Evolutionary conservation across 345 rosid genomes (phyloP).

Genomic region (Eutrema yunnanense): DNA sequence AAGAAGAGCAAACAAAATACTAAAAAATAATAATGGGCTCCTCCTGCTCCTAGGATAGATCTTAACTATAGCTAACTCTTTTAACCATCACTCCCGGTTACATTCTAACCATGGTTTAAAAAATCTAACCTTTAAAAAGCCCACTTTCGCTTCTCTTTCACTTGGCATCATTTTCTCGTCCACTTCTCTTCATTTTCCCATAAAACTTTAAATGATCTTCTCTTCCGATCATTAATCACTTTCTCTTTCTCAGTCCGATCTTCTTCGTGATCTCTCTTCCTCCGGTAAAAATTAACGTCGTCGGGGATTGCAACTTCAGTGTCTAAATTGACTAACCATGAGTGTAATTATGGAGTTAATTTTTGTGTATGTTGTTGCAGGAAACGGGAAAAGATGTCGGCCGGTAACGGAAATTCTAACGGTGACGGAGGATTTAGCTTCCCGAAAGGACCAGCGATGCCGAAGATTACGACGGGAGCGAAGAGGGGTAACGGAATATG

Average conservation of each 20-base stretch:
- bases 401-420: conserved; percentile 29
- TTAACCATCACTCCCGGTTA: not conserved
- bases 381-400: not conserved
- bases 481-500: conserved; percentile 43
- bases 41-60: not conserved
- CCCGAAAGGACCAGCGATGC: conserved; percentile 31
- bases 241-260: not conserved
- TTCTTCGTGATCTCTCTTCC: conserved; percentile 8
- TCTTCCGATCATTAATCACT: conserved; percentile 17
- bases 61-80: not conserved
- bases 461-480: conserved; percentile 32
- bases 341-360: not conserved
- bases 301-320: not conserved
- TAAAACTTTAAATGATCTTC: conserved; percentile 7
- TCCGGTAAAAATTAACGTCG: not conserved
- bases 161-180: conserved; percentile 16
- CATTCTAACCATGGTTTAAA: conserved; percentile 13
- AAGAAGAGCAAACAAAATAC: not conserved
- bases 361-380: not conserved
- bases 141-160: conserved; percentile 17
- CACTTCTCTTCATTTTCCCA: not conserved
- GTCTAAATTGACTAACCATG: not conserved
- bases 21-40: not conserved
- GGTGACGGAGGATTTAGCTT: conserved; percentile 37
- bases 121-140: conserved; percentile 25